These are phyloP conservation scores for Candida pseudoviswanathii DNA, from an alignment of 1,139 yeast species.

Conservation along the genomic window DNA sequence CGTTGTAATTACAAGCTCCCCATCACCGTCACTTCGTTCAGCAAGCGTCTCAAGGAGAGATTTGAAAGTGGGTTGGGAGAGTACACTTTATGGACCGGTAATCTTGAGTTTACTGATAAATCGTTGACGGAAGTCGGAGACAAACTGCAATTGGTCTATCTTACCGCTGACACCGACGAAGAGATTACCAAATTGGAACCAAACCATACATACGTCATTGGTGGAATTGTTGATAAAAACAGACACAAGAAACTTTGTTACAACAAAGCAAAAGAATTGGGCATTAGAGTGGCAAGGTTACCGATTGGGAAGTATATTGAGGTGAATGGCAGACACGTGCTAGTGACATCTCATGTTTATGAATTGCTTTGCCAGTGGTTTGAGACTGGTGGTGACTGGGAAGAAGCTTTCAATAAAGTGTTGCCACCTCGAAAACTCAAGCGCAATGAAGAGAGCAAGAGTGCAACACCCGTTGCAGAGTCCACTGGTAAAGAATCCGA, in stretches of 20 bases:
- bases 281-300: conserved; percentile 71
- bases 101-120: conserved; percentile 52
- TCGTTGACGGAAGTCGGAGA: conserved; percentile 41
- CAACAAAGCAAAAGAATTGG: conserved; percentile 75
- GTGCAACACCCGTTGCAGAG: conserved; percentile 9
- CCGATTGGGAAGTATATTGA: conserved; percentile 88
- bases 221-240: conserved; percentile 96
- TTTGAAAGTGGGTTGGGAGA: conserved; percentile 66
- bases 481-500: conserved; percentile 8
- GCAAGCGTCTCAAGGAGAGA: conserved; percentile 63
- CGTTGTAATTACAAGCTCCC: conserved; percentile 62
- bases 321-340: conserved; percentile 81
- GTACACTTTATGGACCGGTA: conserved; percentile 64
- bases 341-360: conserved; percentile 93
- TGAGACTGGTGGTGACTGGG: conserved; percentile 76
- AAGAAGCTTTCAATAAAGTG: conserved; percentile 76
- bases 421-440: conserved; percentile 77
- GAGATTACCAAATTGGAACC: conserved; percentile 61
- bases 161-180: conserved; percentile 87
- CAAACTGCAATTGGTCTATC: conserved; percentile 54
- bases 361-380: conserved; percentile 83
- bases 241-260: conserved; percentile 82
- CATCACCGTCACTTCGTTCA: conserved; percentile 64
- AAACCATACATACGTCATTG: conserved; percentile 78
- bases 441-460: conserved; percentile 10